Conservation (phyloP, 2,329 filamentous ascomycete species). For the Aspergillus sp. region DNA sequence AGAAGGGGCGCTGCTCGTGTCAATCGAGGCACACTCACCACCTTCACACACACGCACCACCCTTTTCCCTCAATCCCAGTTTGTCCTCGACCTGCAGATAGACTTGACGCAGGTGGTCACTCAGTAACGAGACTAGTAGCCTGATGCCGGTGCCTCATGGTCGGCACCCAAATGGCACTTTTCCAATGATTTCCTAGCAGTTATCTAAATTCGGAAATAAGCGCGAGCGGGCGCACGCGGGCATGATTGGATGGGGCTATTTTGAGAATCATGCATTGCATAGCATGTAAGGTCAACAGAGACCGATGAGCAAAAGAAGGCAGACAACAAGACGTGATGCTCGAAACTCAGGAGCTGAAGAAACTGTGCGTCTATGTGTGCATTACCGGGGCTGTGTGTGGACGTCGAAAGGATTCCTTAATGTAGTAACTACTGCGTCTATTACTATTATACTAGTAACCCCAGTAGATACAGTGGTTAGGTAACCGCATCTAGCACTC, state of each 20-base stretch:
- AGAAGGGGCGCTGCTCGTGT: slow-evolving; percentile 3
- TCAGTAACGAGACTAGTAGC: not conserved
- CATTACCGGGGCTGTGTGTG: not conserved
- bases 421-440: not conserved
- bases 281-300: not conserved
- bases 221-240: not conserved
- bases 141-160: not conserved
- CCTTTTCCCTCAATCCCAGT: not conserved
- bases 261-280: slow-evolving; percentile 4
- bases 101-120: slow-evolving; percentile 16
- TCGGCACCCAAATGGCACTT: not conserved
- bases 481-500: too few species aligned
- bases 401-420: not conserved
- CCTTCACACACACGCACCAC: too few species aligned
- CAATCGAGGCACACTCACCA: not conserved
- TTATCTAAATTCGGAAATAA: not conserved
- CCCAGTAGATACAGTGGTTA: too few species aligned
- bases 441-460: not conserved
- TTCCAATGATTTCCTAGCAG: not conserved
- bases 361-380: not conserved
- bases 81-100: slow-evolving; percentile 9
- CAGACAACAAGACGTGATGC: not conserved
- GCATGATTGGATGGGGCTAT: not conserved
- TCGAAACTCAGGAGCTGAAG: not conserved
- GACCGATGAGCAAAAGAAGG: not conserved